Evolutionary conservation across 2,329 filamentous ascomycete species (phyloP).

Genomic region (Trichoderma polysporum): DNA sequence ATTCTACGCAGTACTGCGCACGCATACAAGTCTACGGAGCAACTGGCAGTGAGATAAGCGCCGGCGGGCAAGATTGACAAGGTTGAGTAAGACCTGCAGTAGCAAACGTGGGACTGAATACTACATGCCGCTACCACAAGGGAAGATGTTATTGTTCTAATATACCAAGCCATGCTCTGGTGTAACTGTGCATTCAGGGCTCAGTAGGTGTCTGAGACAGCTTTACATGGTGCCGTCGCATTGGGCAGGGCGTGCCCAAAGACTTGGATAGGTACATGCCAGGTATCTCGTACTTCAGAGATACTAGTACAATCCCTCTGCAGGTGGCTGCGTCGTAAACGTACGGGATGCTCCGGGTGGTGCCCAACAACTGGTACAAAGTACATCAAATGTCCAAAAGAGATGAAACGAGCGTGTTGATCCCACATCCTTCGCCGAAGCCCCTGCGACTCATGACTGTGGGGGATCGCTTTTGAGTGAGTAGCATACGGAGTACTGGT

Average conservation of each 20-base stretch:
- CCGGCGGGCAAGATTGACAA: slow-evolving; percentile 8
- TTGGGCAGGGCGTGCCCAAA: background rate
- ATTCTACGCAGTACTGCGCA: background rate
- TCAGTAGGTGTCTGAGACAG: background rate
- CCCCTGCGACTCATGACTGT: slow-evolving; percentile 5
- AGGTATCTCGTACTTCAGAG: background rate
- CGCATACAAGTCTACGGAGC: background rate
- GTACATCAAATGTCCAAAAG: background rate
- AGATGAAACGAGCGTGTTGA: slow-evolving; percentile 11
- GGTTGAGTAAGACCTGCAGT: slow-evolving; percentile 7
- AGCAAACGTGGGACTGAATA: slow-evolving; percentile 7
- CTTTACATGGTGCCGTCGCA: background rate
- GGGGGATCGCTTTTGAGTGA: background rate
- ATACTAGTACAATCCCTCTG: background rate
- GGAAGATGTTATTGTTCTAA: background rate
- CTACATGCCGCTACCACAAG: background rate
- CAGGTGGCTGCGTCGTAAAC: too few species aligned
- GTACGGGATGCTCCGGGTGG: background rate
- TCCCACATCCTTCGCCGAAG: slow-evolving; percentile 19
- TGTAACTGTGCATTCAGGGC: background rate
- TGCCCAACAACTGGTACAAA: background rate
- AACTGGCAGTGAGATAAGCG: slow-evolving; percentile 18
- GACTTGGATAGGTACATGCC: background rate
- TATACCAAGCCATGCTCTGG: background rate
- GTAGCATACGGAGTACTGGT: too few species aligned